phyloP scores from a whole-genome alignment of 2,329 filamentous ascomycete genomes.

The Tolypocladium sp. region DNA sequence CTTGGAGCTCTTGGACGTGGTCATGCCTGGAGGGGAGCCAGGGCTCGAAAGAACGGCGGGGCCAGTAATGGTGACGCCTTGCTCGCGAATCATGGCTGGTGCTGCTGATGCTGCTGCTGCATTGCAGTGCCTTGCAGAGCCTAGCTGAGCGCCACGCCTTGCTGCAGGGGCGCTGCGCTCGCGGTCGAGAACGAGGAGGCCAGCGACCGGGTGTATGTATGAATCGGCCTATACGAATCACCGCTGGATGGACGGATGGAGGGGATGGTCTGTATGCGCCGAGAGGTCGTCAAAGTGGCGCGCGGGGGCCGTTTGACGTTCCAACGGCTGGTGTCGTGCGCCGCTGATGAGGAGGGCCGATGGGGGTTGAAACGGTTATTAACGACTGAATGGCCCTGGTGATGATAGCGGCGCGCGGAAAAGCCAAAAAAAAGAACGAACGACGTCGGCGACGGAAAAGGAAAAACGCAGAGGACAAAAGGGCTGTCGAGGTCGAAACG shows the following conservation, averaged over 20 bases:
- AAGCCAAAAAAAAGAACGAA: background rate
- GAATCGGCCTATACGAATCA: background rate
- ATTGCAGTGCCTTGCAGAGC: constrained; percentile 11
- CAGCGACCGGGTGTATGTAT: background rate
- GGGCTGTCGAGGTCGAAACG: background rate
- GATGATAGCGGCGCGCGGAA: background rate
- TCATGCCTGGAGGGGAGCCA: constrained; percentile 51
- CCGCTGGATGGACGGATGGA: no score
- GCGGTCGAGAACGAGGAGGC: background rate
- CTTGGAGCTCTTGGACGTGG: constrained; percentile 78
- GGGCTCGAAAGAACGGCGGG: constrained; percentile 20
- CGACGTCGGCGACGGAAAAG: background rate
- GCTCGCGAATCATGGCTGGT: constrained; percentile 23
- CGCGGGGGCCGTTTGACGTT: background rate
- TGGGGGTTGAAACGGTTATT: background rate
- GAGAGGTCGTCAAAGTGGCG: background rate
- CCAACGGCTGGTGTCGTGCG: background rate
- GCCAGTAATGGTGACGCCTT: constrained; percentile 12
- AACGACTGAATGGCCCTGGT: background rate
- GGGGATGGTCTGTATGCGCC: background rate
- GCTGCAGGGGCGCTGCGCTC: background rate
- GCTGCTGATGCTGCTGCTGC: constrained; percentile 9
- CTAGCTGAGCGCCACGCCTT: background rate
- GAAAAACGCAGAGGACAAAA: background rate
- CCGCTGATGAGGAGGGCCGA: background rate